Base-by-base conservation (phyloP, 257 asterid genomes). In the Solanum infundibuliforme region DNA sequence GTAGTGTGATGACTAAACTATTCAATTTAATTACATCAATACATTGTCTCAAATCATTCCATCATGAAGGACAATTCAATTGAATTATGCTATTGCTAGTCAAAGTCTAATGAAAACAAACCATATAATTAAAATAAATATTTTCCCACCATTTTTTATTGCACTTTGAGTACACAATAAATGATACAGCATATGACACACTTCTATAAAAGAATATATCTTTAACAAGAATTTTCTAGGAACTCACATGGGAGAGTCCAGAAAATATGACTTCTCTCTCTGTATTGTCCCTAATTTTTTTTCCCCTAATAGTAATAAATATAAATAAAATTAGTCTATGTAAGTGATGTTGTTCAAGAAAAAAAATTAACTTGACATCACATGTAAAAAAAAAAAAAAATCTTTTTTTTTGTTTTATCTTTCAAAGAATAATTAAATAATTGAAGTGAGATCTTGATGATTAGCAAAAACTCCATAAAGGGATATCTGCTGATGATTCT, bases 381-480 rank as follows among this genome's bases (percentile, higher is more conserved):
- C 91, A 84, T 41, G 65, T 35, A 81, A 89, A 72, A 87, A 90
- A 87, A 25, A 52, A 16, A 90, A 87, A 36, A 55, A 2, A 41
- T 2, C 23, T 0, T 41, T 38, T n/a, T 39, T 76, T 23, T 46
- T 46, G 55, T 46, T 46, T 39, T 39, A 0, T 39, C n/a, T 74
- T 11, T 79, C 3, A 81, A 81, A 81, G 68, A 46, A 81, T 79
- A 79, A 79, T 79, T 79, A 90, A 89, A 88, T 83, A n/a, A 34
- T 10, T 43, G 7, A 43, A 86, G 11, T 32, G 27, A 84, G 20
- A 81, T 46, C 11, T 46, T 29, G 27, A 39, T 60, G 65, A 86
- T 92, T 92, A 94, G 92, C 95, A 92, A 90, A 94, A 96, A 91
- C 92, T 96, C 99, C 99, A 96, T 72, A 96, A 81, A 32, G 93